These are phyloP conservation scores for Phialemoniopsis sp. DNA, from an alignment of 2,329 filamentous ascomycete species.

Conservation along the genomic window DNA sequence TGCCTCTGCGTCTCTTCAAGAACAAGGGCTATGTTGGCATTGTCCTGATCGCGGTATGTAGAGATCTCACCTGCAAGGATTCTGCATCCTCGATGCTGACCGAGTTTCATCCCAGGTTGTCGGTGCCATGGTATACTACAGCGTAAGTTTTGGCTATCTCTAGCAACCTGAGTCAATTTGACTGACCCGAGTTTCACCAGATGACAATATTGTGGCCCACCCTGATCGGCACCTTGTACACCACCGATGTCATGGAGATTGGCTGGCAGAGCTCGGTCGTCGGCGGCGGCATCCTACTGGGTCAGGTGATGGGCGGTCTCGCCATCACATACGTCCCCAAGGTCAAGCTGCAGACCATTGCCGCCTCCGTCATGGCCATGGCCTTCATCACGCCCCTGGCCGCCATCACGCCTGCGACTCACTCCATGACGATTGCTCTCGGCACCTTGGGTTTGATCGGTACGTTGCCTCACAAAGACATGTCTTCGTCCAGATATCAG, in stretches of 20 bases:
- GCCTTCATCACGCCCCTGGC: constrained; percentile 26
- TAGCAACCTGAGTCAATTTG: too few relatives aligned
- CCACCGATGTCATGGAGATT: constrained; percentile 27
- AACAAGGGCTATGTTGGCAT: constrained; percentile 33
- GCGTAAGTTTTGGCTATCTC: too few relatives aligned
- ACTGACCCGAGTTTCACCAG: too few relatives aligned
- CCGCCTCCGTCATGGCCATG: constrained; percentile 21
- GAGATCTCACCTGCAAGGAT: too few relatives aligned
- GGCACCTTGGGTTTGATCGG: constrained; percentile 21
- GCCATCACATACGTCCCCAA: constrained; percentile 28
- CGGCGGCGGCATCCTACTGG: constrained; percentile 34
- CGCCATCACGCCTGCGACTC: constrained; percentile 18
- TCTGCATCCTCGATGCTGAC: too few relatives aligned
- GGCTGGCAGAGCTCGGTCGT: constrained; percentile 36
- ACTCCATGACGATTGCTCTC: constrained; percentile 23
- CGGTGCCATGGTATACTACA: too few relatives aligned
- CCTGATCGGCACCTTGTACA: constrained; percentile 35
- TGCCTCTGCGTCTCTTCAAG: constrained; percentile 36
- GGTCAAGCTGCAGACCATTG: constrained; percentile 27
- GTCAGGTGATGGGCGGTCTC: constrained; percentile 29
- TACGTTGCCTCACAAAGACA: constrained; percentile 6
- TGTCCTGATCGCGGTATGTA: constrained; percentile 22
- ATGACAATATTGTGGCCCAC: constrained; percentile 39
- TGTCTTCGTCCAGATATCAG: too few relatives aligned
- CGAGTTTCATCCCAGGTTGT: too few relatives aligned